phyloP scores from a whole-genome alignment of 2,329 filamentous ascomycete genomes.

The Monosporascus sp. region DNA sequence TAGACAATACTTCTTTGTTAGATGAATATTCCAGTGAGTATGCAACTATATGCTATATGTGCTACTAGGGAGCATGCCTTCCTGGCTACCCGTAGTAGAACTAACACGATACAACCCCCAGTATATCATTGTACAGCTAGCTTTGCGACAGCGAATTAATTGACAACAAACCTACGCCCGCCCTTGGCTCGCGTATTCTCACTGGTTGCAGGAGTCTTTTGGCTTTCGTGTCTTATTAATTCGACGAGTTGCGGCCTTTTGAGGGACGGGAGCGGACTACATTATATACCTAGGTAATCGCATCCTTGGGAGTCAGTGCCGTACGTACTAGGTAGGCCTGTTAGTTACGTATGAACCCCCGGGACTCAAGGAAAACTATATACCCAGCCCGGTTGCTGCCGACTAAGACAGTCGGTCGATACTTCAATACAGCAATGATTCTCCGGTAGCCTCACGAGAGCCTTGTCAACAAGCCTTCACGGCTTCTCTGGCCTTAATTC shows the following conservation, averaged over 20 bases:
- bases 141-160: background rate
- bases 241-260: background rate
- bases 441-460: conserved; percentile 36
- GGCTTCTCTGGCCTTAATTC: conserved; percentile 24
- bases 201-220: background rate
- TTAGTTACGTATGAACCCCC: background rate
- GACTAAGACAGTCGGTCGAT: conserved; percentile 11
- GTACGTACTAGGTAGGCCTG: background rate
- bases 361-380: background rate
- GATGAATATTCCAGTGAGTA: too few species aligned
- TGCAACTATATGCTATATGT: too few species aligned
- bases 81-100: too few species aligned
- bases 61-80: too few species aligned
- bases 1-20: too few species aligned
- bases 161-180: background rate
- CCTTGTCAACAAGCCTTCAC: conserved; percentile 31
- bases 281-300: too few species aligned
- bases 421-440: conserved; percentile 39
- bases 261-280: background rate
- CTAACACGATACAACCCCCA: too few species aligned
- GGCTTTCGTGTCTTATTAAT: background rate
- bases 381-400: conserved; percentile 4
- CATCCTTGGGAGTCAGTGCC: too few species aligned
- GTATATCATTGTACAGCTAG: background rate
- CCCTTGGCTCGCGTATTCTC: background rate